Evolutionary conservation across 1,284 basidiomycete species (phyloP).

Genomic region (Malassezia arunalokei): DNA sequence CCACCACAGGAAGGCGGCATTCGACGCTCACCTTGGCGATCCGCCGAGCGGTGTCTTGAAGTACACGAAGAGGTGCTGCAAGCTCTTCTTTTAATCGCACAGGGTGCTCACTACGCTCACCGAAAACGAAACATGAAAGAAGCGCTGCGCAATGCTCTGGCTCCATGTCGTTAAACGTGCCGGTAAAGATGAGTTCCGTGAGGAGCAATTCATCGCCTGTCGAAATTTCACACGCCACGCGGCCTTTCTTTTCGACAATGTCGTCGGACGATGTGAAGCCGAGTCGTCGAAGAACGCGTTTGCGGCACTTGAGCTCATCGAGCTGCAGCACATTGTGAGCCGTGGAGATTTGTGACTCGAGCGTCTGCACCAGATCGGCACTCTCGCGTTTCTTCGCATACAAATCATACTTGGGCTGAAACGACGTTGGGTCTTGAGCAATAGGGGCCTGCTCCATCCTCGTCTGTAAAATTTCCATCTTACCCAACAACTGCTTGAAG

Average conservation of each 20-base stretch:
- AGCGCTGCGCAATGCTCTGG: conserved; percentile 88
- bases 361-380: conserved; percentile 58
- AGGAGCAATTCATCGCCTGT: conserved; percentile 90
- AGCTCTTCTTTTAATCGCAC: conserved; percentile 83
- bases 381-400: conserved; percentile 67
- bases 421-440: conserved; percentile 54
- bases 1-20: conserved; percentile 72
- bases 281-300: conserved; percentile 79
- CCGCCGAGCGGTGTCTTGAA: conserved; percentile 86
- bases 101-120: conserved; percentile 83
- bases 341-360: conserved; percentile 72
- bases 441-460: conserved; percentile 22
- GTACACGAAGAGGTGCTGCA: conserved; percentile 73
- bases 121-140: conserved; percentile 90
- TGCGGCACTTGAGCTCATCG: conserved; percentile 90
- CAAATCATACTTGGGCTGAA: conserved; percentile 63
- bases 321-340: conserved; percentile 89
- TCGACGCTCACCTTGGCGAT: conserved; percentile 94
- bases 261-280: conserved; percentile 80
- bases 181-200: conserved; percentile 95
- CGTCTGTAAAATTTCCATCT: conserved; percentile 31
- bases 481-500: conserved; percentile 60
- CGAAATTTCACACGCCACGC: conserved; percentile 96
- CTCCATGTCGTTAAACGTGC: conserved; percentile 75
- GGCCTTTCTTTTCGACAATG: conserved; percentile 93